Evolutionary conservation across 1,284 basidiomycete species (phyloP), one percentile per base, ranked within the genome.

Genomic region (Athelia psychrophila): DNA sequence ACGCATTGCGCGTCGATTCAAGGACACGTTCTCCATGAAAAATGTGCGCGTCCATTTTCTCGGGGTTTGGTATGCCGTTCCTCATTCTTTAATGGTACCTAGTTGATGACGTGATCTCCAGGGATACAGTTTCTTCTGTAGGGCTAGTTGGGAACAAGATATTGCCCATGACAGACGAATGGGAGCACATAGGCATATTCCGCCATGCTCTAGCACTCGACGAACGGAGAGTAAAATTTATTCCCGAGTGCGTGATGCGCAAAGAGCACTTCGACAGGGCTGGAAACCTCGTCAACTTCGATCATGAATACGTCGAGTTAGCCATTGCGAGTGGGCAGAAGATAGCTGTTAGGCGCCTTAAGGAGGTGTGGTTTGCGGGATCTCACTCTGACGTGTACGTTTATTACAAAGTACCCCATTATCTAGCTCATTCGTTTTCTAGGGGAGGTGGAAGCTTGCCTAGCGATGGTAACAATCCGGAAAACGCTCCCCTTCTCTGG

Each of bases 211-310:
- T 46, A 8, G 44, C 44, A 6, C 44, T 66, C 2, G 64, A 67
- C 48, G 65, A 67, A 49, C 57, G 58, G n/a, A 60, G 64, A 12
- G 62, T 60, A 32, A 64, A 64, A 48, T 67, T 67, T 52, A 57
- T 64, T 49, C 63, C 65, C 4, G 67, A 69, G 50, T 50, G n/a
- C 23, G 19, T 30, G 40, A 44, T 20, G 10, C 24, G 24, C 19
- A 18, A n/a, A 42, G n/a, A 42, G 13, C 13, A 6, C 38, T 6
- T 8, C 6, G n/a, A 22, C 9, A n/a, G 5, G 38, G 20, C 6
- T 42, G 38, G 20, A 6, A 42, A n/a, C 6, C n/a, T n/a, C 16
- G 38, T 18, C 6, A n/a, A 42, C 16, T 42, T 22, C 38, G 38
- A 42, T 16, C 8, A 20, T 38, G 23, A 4, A 18, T 2, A 3